phyloP scores from a whole-genome alignment of 2,329 filamentous ascomycete species.

The Fusarium sp. region DNA sequence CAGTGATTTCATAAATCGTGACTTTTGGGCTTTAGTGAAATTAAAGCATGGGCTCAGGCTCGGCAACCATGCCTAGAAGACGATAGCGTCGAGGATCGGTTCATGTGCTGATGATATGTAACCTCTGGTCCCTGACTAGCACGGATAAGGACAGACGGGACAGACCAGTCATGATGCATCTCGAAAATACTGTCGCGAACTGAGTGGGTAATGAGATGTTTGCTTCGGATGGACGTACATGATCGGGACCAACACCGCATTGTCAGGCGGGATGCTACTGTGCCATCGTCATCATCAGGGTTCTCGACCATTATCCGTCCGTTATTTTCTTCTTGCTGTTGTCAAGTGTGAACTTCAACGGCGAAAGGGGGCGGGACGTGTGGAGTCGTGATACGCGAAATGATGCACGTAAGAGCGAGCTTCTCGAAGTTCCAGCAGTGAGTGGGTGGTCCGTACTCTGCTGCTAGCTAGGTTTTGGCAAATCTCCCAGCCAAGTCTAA shows the following conservation, averaged over 20 bases:
- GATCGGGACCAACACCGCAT: slow-evolving; percentile 4
- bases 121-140: slow-evolving; percentile 31
- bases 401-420: slow-evolving; percentile 32
- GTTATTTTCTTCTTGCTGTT: background rate
- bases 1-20: background rate
- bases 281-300: slow-evolving; percentile 26
- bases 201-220: slow-evolving; percentile 15
- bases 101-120: slow-evolving; percentile 28
- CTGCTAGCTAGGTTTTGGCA: background rate
- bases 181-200: background rate
- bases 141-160: slow-evolving; percentile 12
- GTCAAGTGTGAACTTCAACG: background rate
- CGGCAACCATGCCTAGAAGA: slow-evolving; percentile 28
- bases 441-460: background rate
- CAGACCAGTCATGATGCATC: slow-evolving; percentile 16
- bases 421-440: slow-evolving; percentile 17
- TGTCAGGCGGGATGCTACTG: slow-evolving; percentile 27
- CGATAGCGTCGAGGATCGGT: slow-evolving; percentile 12
- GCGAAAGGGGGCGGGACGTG: slow-evolving; percentile 25
- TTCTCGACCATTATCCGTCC: slow-evolving; percentile 6
- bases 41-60: slow-evolving; percentile 17
- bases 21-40: slow-evolving; percentile 1
- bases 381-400: slow-evolving; percentile 34
- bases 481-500: slow-evolving; percentile 6
- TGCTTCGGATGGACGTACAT: background rate